These are phyloP conservation scores for Vitis hybrid DNA, from an alignment of 177 flowering plant species.

Conservation along the genomic window DNA sequence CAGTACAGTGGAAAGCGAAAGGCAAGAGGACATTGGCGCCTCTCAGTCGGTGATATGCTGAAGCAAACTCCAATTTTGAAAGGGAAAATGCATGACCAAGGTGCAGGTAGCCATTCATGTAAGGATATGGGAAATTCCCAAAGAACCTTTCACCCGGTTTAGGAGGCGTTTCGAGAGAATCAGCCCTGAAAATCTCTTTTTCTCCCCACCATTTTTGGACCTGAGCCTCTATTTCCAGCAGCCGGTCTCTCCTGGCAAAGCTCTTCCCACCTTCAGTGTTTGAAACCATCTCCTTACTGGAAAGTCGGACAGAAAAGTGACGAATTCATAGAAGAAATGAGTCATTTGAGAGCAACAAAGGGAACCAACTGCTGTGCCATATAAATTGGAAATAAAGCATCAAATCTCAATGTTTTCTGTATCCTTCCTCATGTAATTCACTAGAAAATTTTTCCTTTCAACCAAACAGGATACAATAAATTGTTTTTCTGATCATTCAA, in stretches of 20 bases:
- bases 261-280: conserved; percentile 54
- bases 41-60: conserved; percentile 79
- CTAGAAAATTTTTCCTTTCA: too few relatives aligned
- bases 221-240: conserved; percentile 64
- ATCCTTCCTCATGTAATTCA: too few relatives aligned
- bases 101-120: conserved; percentile 89
- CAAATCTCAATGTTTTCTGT: too few relatives aligned
- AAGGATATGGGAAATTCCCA: conserved; percentile 91
- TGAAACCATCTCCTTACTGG: conserved; percentile 40
- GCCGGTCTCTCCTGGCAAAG: conserved; percentile 71
- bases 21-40: conserved; percentile 90
- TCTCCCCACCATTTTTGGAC: conserved; percentile 69
- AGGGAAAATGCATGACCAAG: conserved; percentile 92
- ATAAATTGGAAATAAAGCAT: too few relatives aligned
- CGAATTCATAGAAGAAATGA: too few relatives aligned
- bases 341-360: too few relatives aligned
- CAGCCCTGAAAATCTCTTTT: conserved; percentile 62
- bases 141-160: conserved; percentile 75
- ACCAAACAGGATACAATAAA: too few relatives aligned
- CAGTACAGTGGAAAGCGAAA: conserved; percentile 93
- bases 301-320: background rate
- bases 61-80: conserved; percentile 89
- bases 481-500: too few relatives aligned
- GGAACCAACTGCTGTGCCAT: too few relatives aligned
- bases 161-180: conserved; percentile 51